Percentiles rank a stretch among this genome's conserved stretches.
phyloP scores from a whole-genome alignment of 2,329 filamentous ascomycete genomes.

The Nannizziopsis barbatae region DNA sequence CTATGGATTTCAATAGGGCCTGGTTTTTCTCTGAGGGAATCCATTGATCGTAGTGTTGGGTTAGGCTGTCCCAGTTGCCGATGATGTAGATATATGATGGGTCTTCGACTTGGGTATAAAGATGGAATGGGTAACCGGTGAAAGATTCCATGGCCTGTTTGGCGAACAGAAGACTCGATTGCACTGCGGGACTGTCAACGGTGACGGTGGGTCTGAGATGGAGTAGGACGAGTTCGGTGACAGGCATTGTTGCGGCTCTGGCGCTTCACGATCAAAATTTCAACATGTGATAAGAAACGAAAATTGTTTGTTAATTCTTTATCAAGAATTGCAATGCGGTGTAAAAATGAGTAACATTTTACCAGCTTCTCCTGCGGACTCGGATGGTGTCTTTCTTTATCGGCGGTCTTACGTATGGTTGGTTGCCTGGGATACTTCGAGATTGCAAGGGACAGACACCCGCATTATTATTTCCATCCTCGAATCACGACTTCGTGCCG shows the following conservation, averaged over 20 bases:
- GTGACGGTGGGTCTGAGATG: conserved; percentile 23
- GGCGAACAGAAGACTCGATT: conserved; percentile 27
- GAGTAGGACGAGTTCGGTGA: conserved; percentile 40
- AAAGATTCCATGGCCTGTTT: conserved; percentile 29
- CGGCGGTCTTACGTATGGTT: too few relatives aligned
- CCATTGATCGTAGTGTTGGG: conserved; percentile 34
- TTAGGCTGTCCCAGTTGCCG: conserved; percentile 37
- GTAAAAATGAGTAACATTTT: too few relatives aligned
- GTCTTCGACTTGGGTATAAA: conserved; percentile 37
- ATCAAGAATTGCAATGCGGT: too few relatives aligned
- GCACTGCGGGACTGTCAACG: conserved; percentile 19
- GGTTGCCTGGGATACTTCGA: too few relatives aligned
- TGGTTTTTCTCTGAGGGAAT: conserved; percentile 36
- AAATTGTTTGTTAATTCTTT: too few relatives aligned
- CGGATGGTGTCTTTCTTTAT: too few relatives aligned
- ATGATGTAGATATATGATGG: conserved; percentile 35
- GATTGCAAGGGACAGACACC: too few relatives aligned
- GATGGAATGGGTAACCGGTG: conserved; percentile 29
- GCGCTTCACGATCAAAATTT: not conserved
- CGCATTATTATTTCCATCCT: too few relatives aligned
- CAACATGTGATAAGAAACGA: not conserved
- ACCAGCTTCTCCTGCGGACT: too few relatives aligned
- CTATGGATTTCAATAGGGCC: conserved; percentile 27
- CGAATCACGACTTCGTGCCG: too few relatives aligned
- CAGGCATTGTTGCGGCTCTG: conserved; percentile 22